Evolutionary conservation across 352 stramenopile genomes (phyloP), one percentile per base, ranked within the genome.

Genomic region (Globisporangium splendens): DNA sequence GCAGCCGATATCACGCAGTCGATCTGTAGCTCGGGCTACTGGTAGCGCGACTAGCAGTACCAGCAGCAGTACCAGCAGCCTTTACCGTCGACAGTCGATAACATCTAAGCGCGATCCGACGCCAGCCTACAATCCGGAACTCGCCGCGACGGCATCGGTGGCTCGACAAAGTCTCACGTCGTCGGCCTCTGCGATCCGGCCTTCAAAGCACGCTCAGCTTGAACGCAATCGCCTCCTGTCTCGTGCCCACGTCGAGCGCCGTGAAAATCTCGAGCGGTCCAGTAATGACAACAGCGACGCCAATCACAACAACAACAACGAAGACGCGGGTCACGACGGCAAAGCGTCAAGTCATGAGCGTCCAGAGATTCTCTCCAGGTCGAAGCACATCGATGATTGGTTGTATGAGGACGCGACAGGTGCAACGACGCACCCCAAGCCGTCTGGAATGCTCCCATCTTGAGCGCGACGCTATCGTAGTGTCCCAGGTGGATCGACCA

Each of bases 101-200:
- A 58, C 43, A 3, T 10, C 49, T 12, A 63, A 57, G 28, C 49
- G 57, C 18, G 57, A 63, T 5, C 41, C 8, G 20, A 42, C 12
- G n/a, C 28, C 28, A 35, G 17, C 35, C 0, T 14, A 24, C 22
- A 22, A 7, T 28, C 54, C 54, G 0, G 50, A 58, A 13, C 15
- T 52, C 8, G 24, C 28, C 2, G 18, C 8, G 11, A 28, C 18
- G 3, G 42, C 35, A 14, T 44, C 46, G 12, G 18, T 60, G 6
- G 51, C 59, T 15, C 59, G 51, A 1, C 51, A 60, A 31, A 60
- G 46, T 15, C 60, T 88, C 22, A 79, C 69, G 0, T 81, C 77
- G 7, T 88, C 77, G 0, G 75, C 73, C 0, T 86, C 77, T 1
- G 66, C 69, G 1, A 56, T 77, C 13, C 71, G 77, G 1, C 77